These are phyloP conservation scores for Phytophthora tubulina DNA, from an alignment of 352 stramenopile genomes.

Conservation along the genomic window DNA sequence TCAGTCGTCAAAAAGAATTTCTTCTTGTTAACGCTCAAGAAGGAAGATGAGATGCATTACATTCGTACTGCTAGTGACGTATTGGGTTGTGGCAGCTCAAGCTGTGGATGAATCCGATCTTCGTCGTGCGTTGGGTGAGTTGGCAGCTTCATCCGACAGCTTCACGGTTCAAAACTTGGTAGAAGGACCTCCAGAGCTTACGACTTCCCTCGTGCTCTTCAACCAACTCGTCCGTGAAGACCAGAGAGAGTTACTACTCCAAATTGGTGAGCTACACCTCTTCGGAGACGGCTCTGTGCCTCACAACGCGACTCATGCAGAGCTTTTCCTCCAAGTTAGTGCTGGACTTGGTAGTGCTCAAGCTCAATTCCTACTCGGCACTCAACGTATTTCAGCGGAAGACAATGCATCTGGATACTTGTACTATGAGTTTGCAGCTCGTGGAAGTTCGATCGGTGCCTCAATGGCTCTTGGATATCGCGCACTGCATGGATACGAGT, in stretches of 20 bases:
- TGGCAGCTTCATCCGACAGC: constrained; percentile 17
- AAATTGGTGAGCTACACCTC: constrained; percentile 56
- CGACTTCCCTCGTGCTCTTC: constrained; percentile 36
- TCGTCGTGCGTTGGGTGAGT: constrained; percentile 21
- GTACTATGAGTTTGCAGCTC: constrained; percentile 71
- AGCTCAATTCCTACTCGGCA: constrained; percentile 62
- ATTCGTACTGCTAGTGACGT: constrained; percentile 25
- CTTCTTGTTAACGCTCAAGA: neutral
- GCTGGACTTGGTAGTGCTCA: constrained; percentile 38
- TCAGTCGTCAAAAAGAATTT: constrained; percentile 34
- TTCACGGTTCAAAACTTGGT: constrained; percentile 32
- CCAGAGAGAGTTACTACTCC: constrained; percentile 39
- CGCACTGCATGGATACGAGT: constrained; percentile 60
- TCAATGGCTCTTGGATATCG: constrained; percentile 82
- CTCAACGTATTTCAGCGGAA: constrained; percentile 31
- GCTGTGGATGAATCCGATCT: constrained; percentile 24
- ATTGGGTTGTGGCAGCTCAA: constrained; percentile 10
- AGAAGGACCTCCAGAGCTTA: constrained; percentile 18
- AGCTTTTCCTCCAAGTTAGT: constrained; percentile 53
- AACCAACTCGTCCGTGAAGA: constrained; percentile 31
- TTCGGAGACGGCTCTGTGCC: constrained; percentile 21
- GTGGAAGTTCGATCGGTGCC: constrained; percentile 47
- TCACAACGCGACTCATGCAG: constrained; percentile 31
- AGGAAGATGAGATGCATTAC: constrained; percentile 20
- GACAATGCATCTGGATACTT: constrained; percentile 40